A percentile compares a stretch with the other conserved stretches of the same genome.
Conservation (phyloP, 768 basidiomycete species). For the Tricholoma bakamatsutake region DNA sequence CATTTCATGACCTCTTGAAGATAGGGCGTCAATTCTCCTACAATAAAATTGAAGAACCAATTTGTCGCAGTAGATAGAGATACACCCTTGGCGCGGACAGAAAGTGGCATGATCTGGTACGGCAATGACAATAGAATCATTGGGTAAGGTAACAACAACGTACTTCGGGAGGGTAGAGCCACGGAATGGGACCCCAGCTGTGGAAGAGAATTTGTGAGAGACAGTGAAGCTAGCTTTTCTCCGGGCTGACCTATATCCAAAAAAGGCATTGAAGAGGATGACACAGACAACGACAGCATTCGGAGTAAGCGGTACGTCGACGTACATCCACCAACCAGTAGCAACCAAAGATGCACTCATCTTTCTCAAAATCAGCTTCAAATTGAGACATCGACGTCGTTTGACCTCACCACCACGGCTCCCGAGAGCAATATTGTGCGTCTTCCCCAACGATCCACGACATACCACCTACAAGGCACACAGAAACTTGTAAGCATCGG, state of each 20-base stretch:
- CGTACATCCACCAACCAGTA: slow-evolving; percentile 92
- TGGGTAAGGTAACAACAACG: slow-evolving; percentile 5
- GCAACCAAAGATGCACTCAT: slow-evolving; percentile 78
- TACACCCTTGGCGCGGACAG: slow-evolving; percentile 92
- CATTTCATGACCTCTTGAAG: slow-evolving; percentile 85
- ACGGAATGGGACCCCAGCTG: slow-evolving; percentile 86
- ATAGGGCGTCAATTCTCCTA: slow-evolving; percentile 83
- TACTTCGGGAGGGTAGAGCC: slow-evolving; percentile 86
- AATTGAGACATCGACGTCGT: neutral
- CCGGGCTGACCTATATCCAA: slow-evolving; percentile 67
- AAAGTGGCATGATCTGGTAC: slow-evolving; percentile 80
- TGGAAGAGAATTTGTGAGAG: neutral
- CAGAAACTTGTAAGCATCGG: neutral
- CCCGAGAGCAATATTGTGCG: slow-evolving; percentile 74
- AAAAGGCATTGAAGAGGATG: slow-evolving; percentile 89
- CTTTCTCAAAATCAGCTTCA: slow-evolving; percentile 28
- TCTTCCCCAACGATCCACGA: slow-evolving; percentile 81
- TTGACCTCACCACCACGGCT: slow-evolving; percentile 53
- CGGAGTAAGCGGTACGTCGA: slow-evolving; percentile 82
- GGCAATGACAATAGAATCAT: slow-evolving; percentile 2
- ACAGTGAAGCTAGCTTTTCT: neutral
- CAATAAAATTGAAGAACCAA: slow-evolving; percentile 85
- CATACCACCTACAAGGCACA: slow-evolving; percentile 59
- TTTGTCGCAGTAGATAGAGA: slow-evolving; percentile 90
- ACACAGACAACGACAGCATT: slow-evolving; percentile 85